Percentiles rank a stretch among this genome's conserved stretches.
Conservation (phyloP, 2,329 filamentous ascomycete genomes). For the Aspergillus oerlinghausenensis region DNA sequence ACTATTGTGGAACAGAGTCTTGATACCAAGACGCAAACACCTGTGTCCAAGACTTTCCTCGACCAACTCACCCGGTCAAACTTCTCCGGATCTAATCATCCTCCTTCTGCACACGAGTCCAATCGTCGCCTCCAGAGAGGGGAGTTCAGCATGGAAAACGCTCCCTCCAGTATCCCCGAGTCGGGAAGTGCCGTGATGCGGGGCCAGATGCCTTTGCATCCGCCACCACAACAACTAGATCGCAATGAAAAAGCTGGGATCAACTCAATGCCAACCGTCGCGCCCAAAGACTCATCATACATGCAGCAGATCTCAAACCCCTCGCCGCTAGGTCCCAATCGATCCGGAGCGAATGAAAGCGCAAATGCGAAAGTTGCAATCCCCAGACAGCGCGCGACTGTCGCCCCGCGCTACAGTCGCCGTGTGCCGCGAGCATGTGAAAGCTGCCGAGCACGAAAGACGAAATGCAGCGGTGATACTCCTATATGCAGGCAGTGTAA, state of each 20-base stretch:
- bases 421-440: conserved; percentile 38
- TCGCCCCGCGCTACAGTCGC: conserved; percentile 18
- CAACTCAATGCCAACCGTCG: neutral
- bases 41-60: neutral
- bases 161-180: conserved; percentile 9
- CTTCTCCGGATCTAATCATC: neutral
- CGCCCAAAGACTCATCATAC: neutral
- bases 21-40: neutral
- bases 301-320: neutral
- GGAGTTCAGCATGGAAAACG: conserved; percentile 7
- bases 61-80: neutral
- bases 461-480: conserved; percentile 42
- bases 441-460: conserved; percentile 39
- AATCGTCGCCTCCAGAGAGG: neutral
- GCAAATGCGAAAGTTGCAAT: conserved; percentile 28
- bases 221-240: neutral
- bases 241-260: neutral
- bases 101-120: neutral
- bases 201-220: conserved; percentile 7
- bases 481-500: conserved; percentile 39
- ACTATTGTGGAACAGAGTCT: neutral
- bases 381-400: conserved; percentile 20
- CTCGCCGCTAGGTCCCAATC: neutral
- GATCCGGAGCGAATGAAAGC: conserved; percentile 12
- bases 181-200: conserved; percentile 2